phyloP scores from a whole-genome alignment of 1,284 basidiomycete species.

The Irpex sp. region DNA sequence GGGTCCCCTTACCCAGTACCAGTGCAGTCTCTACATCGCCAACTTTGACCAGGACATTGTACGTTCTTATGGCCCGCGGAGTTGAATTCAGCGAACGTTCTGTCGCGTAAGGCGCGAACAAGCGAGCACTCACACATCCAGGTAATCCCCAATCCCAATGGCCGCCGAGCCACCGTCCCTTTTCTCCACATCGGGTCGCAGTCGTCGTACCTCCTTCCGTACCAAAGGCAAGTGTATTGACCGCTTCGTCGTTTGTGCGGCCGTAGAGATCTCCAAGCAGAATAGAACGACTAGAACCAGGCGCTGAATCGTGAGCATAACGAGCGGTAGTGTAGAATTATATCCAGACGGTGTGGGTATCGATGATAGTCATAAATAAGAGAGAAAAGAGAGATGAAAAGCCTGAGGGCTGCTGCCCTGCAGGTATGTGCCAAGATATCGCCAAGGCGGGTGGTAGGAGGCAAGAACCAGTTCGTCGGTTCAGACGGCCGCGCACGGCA shows the following conservation, averaged over 20 bases:
- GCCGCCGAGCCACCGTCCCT: constrained; percentile 12
- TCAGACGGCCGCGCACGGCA: too few relatives aligned
- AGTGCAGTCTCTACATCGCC: constrained; percentile 25
- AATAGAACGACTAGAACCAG: constrained; percentile 1
- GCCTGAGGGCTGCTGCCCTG: constrained; percentile 1
- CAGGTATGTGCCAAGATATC: constrained; percentile 9
- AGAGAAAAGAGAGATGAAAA: background rate
- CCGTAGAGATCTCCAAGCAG: background rate
- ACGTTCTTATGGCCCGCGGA: constrained; percentile 23
- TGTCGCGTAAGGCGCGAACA: background rate
- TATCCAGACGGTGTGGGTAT: background rate
- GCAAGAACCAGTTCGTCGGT: background rate
- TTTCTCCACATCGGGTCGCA: constrained; percentile 6
- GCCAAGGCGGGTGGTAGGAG: constrained; percentile 2
- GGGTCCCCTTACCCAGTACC: constrained; percentile 23
- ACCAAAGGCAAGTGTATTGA: constrained; percentile 12
- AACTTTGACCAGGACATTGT: constrained; percentile 28
- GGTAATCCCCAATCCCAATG: constrained; percentile 26
- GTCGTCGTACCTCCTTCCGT: constrained; percentile 2
- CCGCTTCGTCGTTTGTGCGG: background rate
- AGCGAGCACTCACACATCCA: constrained; percentile 24
- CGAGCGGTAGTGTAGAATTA: background rate
- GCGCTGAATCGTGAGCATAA: constrained; percentile 2
- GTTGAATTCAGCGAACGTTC: background rate
- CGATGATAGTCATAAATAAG: background rate